These are phyloP conservation scores for Liriodendron chinense DNA, from an alignment of 164 flowering plant species.

Conservation along the genomic window DNA sequence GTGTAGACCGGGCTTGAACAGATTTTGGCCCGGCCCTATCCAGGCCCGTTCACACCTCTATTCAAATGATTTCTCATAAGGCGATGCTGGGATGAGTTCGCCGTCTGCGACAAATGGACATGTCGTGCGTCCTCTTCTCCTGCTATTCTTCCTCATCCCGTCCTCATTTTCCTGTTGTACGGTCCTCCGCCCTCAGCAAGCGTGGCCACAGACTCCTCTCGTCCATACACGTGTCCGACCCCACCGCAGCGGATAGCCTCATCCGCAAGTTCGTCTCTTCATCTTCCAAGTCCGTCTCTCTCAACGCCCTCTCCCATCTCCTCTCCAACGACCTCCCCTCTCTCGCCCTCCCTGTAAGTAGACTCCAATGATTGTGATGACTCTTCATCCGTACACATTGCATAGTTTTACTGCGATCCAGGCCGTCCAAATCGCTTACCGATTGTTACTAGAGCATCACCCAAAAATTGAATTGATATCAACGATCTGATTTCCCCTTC, in stretches of 20 bases:
- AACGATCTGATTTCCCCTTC: no score
- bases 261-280: slow-evolving; percentile 63
- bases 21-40: no score
- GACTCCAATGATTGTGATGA: neutral
- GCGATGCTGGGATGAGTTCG: no score
- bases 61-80: no score
- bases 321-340: slow-evolving; percentile 53
- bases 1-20: no score
- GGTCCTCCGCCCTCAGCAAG: slow-evolving; percentile 26
- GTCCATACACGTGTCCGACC: slow-evolving; percentile 37
- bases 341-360: slow-evolving; percentile 64
- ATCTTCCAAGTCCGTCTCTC: slow-evolving; percentile 56
- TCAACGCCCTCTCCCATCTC: slow-evolving; percentile 61
- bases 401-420: no score
- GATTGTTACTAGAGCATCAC: no score
- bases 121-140: neutral
- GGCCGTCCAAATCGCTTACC: neutral
- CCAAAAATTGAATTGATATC: no score
- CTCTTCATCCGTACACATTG: neutral
- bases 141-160: neutral
- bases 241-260: slow-evolving; percentile 33
- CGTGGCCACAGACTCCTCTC: slow-evolving; percentile 56
- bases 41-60: no score
- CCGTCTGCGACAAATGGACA: no score
- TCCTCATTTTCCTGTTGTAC: neutral